Evolutionary conservation across 1,284 basidiomycete genomes (phyloP), one percentile per base, ranked within the genome.

Genomic region (Tetrapyrgos nigripes): DNA sequence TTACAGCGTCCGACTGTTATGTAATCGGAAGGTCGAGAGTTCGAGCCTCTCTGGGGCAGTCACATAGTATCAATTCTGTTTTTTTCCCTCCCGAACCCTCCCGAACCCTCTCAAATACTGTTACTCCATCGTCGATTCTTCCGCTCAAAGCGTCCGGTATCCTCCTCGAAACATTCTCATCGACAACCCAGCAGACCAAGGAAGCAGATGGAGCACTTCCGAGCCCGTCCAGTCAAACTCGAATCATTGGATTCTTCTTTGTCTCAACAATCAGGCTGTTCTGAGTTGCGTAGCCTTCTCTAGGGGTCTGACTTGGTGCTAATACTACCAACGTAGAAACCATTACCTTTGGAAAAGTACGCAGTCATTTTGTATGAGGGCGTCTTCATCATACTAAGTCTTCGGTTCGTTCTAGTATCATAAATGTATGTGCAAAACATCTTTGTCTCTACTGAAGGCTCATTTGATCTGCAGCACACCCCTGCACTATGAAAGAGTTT

Each of bases 1-100:
- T 88, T 82, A 88, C 81, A 87, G 87, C 86, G 87, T 89, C 85
- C 87, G 87, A 89, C 86, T 88, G 87, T 88, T n/a, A n/a, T n/a
- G n/a, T 88, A 85, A 55, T 57, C 55, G 55, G 55, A 57, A 57
- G 55, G 55, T 57, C 55, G 55, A 57, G 55, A 57, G 55, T 57
- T 57, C 55, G 55, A 57, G 49, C 55, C 55, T 57, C 55, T 57
- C 55, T 57, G 55, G 55, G 49, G 55, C 55, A 57, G 55, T 23
- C 40, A 27, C 3, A 8, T 4, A 29, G 31, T 33, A 33, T 33
- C 14, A 33, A 8, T 33, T 33, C 70, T 3, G 73, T 74, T n/a
- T 70, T 35, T 9, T 33, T 4, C n/a, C n/a, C 27, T 37, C 49
- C 31, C 44, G 44, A 47, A 13, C 29, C n/a, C 58, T 40, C 43